phyloP scores from a whole-genome alignment of 345 rosid species.

The Noccaea caerulescens region DNA sequence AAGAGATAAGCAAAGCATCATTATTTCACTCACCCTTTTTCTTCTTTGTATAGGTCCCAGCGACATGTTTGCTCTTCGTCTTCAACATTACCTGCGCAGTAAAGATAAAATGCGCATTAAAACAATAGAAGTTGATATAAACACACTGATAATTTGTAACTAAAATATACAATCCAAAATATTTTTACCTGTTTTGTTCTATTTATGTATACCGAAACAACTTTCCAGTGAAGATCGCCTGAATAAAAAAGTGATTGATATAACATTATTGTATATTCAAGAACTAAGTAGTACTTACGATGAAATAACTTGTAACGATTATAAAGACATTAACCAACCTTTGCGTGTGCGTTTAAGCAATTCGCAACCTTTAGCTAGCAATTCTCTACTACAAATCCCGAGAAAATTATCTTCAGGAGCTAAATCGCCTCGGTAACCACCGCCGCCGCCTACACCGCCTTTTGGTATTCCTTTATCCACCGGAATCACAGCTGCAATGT shows the following conservation, averaged over 20 bases:
- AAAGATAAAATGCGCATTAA: conserved; percentile 2
- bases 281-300: background rate
- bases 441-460: conserved; percentile 40
- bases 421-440: conserved; percentile 64
- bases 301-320: background rate
- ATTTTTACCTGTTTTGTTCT: conserved; percentile 70
- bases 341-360: conserved; percentile 93
- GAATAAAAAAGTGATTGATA: conserved; percentile 20
- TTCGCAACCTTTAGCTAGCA: conserved; percentile 92
- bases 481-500: conserved; percentile 90
- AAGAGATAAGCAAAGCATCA: conserved; percentile 41
- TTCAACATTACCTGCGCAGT: conserved; percentile 70
- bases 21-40: conserved; percentile 66
- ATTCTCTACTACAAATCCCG: conserved; percentile 78
- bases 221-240: conserved; percentile 98
- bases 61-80: conserved; percentile 88
- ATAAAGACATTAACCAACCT: conserved; percentile 55
- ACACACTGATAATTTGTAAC: background rate
- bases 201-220: conserved; percentile 88
- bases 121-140: background rate
- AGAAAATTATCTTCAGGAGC: conserved; percentile 79
- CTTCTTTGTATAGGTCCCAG: conserved; percentile 82
- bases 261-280: background rate
- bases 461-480: conserved; percentile 69
- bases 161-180: background rate